phyloP scores from a whole-genome alignment of 2,329 filamentous ascomycete species.

The Westerdykella ornata region DNA sequence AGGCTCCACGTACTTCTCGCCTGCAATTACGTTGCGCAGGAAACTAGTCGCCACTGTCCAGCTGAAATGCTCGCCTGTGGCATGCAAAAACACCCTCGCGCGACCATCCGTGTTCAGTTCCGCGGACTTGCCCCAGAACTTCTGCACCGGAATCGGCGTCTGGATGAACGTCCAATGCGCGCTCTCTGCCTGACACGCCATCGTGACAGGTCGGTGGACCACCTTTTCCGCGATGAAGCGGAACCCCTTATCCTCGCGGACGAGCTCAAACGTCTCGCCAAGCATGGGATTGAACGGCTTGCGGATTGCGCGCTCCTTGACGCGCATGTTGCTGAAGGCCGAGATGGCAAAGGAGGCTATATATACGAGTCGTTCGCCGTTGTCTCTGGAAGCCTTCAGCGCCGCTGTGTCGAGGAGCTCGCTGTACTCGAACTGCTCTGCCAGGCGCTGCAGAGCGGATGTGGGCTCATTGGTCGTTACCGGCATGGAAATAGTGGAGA shows the following conservation, averaged over 20 bases:
- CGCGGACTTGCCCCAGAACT: slow-evolving; percentile 97
- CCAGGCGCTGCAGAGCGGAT: slow-evolving; percentile 78
- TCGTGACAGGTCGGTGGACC: slow-evolving; percentile 80
- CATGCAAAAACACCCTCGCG: slow-evolving; percentile 68
- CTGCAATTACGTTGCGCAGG: slow-evolving; percentile 90
- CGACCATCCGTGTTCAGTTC: slow-evolving; percentile 91
- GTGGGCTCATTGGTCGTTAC: slow-evolving; percentile 92
- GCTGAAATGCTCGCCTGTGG: slow-evolving; percentile 72
- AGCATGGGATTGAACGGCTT: slow-evolving; percentile 98
- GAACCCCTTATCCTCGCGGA: slow-evolving; percentile 81
- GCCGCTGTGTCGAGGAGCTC: slow-evolving; percentile 68
- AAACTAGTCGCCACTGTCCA: slow-evolving; percentile 88
- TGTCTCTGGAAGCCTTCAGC: slow-evolving; percentile 45
- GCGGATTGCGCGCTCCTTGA: slow-evolving; percentile 84
- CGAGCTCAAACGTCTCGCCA: slow-evolving; percentile 89
- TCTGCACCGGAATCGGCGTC: slow-evolving; percentile 81
- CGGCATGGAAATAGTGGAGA: slow-evolving; percentile 95
- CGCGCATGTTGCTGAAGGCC: slow-evolving; percentile 70
- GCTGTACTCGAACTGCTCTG: slow-evolving; percentile 88
- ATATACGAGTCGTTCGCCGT: slow-evolving; percentile 69
- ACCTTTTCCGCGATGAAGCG: slow-evolving; percentile 94
- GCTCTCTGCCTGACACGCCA: slow-evolving; percentile 89
- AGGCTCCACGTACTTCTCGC: slow-evolving; percentile 96
- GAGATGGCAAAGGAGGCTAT: slow-evolving; percentile 89
- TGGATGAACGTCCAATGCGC: slow-evolving; percentile 81